Evolutionary conservation across 768 basidiomycete genomes (phyloP).

Genomic region (Butyriboletus loyo): DNA sequence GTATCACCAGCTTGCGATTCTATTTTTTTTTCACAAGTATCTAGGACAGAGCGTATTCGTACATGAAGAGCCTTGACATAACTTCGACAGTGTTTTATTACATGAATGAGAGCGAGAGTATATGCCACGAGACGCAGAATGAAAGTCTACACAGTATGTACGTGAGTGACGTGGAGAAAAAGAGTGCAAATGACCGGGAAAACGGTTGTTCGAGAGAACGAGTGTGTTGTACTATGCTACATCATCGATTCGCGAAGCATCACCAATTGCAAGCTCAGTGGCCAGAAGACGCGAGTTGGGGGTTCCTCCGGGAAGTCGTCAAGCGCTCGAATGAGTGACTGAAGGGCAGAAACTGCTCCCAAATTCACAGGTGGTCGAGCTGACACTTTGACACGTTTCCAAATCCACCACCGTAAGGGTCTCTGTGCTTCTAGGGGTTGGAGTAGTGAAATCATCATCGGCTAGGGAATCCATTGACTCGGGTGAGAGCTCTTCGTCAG

Average conservation of each 20-base stretch:
- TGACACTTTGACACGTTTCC: neutral
- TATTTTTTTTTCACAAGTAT: no score
- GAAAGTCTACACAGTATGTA: neutral
- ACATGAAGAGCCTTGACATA: no score
- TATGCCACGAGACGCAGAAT: neutral
- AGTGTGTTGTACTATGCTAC: neutral
- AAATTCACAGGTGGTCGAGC: neutral
- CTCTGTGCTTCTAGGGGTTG: neutral
- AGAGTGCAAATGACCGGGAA: no score
- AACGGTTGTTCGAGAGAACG: neutral
- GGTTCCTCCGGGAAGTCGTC: neutral
- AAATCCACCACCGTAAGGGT: constrained; percentile 10
- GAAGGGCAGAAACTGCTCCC: neutral
- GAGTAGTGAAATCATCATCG: constrained; percentile 14
- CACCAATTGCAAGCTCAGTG: no score
- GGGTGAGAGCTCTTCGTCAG: neutral
- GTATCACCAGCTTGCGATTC: no score
- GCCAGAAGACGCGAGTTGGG: neutral
- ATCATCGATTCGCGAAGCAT: neutral
- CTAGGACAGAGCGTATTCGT: no score
- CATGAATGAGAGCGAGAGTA: no score
- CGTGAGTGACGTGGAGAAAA: neutral
- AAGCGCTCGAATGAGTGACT: neutral
- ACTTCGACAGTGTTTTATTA: no score
- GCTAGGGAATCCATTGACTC: neutral